A percentile compares a stretch with the other conserved stretches of the same genome.
Evolutionary conservation across 2,329 filamentous ascomycete genomes (phyloP).

Genomic region (Ophiostoma ulmi): DNA sequence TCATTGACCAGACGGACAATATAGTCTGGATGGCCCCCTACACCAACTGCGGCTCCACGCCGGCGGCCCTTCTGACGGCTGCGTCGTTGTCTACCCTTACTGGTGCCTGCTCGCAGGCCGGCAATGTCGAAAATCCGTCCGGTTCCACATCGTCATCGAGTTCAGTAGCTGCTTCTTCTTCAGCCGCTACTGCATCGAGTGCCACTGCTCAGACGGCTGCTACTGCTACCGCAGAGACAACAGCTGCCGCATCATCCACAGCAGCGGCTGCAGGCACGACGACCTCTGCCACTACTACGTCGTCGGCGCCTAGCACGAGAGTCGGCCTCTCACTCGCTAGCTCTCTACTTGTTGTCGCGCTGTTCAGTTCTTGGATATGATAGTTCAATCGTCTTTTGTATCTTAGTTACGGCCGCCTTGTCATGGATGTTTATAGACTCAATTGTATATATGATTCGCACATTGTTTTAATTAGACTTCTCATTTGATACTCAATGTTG

Average conservation of each 20-base stretch:
- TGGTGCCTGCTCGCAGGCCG: constrained; percentile 23
- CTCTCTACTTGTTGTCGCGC: not conserved
- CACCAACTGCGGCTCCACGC: constrained; percentile 45
- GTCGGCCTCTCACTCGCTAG: not conserved
- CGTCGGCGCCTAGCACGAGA: not conserved
- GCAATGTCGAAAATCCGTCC: not conserved
- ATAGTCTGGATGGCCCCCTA: constrained; percentile 48
- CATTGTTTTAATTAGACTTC: not conserved
- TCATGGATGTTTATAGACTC: not conserved
- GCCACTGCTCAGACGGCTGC: not conserved
- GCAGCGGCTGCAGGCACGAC: not conserved
- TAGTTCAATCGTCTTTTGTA: not conserved
- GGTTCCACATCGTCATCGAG: not conserved
- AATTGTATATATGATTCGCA: not conserved
- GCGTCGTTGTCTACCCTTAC: constrained; percentile 23
- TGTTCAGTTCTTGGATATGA: not conserved
- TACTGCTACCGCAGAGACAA: not conserved
- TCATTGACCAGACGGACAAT: constrained; percentile 49
- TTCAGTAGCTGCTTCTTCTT: not conserved
- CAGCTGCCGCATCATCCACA: not conserved
- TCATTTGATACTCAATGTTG: not conserved
- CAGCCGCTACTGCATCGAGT: not conserved
- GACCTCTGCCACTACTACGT: not conserved
- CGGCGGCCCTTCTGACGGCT: constrained; percentile 34
- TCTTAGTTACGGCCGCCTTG: not conserved